These are phyloP conservation scores for Protomyces macrosporus DNA, from an alignment of 1,139 yeast genomes.

Conservation along the genomic window DNA sequence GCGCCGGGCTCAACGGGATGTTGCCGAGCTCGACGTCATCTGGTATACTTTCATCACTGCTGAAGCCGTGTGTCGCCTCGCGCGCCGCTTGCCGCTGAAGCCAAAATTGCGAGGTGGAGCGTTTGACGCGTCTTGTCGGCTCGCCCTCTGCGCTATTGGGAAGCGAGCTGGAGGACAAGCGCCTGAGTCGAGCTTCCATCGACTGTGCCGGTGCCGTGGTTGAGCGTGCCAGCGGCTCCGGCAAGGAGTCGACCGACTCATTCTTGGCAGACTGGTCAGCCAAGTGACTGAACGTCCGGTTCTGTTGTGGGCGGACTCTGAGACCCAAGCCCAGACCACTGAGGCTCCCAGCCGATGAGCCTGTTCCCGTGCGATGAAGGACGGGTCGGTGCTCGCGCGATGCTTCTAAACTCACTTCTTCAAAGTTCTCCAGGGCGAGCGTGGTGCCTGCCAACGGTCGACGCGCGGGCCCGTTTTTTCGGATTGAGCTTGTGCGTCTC, in stretches of 20 bases:
- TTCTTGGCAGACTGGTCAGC: neutral
- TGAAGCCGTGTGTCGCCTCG: neutral
- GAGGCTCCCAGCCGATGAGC: neutral
- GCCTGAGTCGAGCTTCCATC: neutral
- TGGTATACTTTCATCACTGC: neutral
- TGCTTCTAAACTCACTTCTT: constrained; percentile 2
- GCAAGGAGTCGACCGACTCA: neutral
- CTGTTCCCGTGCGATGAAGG: neutral
- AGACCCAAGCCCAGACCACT: neutral
- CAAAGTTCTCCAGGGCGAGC: constrained; percentile 1
- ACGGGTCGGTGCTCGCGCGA: neutral
- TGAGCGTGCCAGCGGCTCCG: neutral
- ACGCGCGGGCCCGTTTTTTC: neutral
- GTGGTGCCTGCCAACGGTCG: neutral
- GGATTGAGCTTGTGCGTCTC: constrained; percentile 1
- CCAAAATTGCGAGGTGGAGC: neutral
- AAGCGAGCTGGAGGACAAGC: neutral
- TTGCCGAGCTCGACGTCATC: neutral
- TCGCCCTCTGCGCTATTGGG: neutral
- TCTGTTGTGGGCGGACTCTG: neutral
- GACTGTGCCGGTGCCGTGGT: neutral
- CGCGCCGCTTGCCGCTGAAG: neutral
- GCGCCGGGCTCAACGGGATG: neutral
- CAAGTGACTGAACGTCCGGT: neutral
- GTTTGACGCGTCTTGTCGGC: neutral